Conservation (phyloP, 1,139 yeast genomes). For the Saccharomycopsis crataegensis region DNA sequence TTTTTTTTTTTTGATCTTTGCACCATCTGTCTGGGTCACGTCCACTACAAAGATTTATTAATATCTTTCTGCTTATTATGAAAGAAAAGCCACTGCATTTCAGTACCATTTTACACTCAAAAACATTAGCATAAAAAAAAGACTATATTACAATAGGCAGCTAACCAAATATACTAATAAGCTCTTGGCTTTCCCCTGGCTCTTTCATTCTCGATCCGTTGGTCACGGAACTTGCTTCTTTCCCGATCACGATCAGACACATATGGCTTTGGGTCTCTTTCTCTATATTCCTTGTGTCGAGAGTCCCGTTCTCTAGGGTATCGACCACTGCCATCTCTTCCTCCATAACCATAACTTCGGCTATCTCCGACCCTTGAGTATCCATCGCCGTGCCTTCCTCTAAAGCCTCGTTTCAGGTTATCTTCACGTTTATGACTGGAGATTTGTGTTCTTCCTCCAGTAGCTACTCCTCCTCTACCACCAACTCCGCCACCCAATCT, state of each 20-base stretch:
- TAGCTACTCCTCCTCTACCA: constrained; percentile 42
- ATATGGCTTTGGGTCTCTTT: constrained; percentile 15
- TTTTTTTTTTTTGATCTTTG: background rate
- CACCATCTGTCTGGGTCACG: background rate
- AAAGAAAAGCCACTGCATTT: background rate
- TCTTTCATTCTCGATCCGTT: constrained; percentile 19
- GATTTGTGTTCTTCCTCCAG: background rate
- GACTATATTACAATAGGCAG: background rate
- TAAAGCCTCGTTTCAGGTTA: background rate
- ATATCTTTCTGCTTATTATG: too few species aligned
- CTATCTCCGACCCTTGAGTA: constrained; percentile 22
- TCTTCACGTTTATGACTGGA: background rate
- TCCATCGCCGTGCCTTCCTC: constrained; percentile 17
- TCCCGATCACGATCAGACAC: constrained; percentile 20
- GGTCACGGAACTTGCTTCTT: constrained; percentile 18
- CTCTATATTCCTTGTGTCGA: background rate
- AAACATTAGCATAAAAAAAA: background rate
- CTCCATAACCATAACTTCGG: constrained; percentile 12
- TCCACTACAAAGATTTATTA: background rate
- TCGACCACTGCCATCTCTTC: background rate
- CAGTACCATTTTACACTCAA: background rate
- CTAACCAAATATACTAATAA: constrained; percentile 1
- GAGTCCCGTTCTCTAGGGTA: constrained; percentile 9
- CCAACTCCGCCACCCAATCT: constrained; percentile 71
- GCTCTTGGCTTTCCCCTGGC: constrained; percentile 12